Evolutionary conservation across 257 asterid genomes (phyloP), one percentile per base, ranked within the genome.

Genomic region (Nicotiana benthamiana): DNA sequence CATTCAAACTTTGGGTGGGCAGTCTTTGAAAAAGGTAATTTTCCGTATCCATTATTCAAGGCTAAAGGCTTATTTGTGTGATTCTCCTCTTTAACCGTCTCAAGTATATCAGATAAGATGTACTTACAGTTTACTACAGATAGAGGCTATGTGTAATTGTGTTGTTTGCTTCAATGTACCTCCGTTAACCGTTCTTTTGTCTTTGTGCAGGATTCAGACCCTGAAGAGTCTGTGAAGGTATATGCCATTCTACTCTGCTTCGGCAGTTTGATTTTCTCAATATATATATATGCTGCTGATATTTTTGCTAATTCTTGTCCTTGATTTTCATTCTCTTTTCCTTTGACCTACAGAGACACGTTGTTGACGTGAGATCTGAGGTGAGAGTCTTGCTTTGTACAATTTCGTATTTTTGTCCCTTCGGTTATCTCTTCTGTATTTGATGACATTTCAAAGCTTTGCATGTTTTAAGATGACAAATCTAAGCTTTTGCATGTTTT

Each of bases 1-100:
- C 72, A 96, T 91, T 87, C 98, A 94, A 87, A 92, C 98, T 60
- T 84, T 96, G 86, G 99, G 98, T 17, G 99, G 99, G 36, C 90
- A 85, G 52, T 92, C 99, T 16, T 87, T 87, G 20, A 86, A 77
- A 82, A 92, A 90, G 94, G 97, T 91, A 53, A 84, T 60, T 72
- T 15, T 52, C 72, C 46, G 0, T 70, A 12, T 70, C 59, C 48
- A 11, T 68, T 10, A n/a, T 40, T 12, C 0, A 72, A 72, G 61
- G n/a, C 40, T 46, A 46, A 0, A 9, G 40, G 20, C 12, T 72
- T 16, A 27, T 48, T 48, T 46, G 24, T 26, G 24, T 3, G 2
- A 0, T 30, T 40, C 51, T 46, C 13, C 36, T 43, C 36, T 0
- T 43, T 43, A 43, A 11, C 12, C 59, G 0, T 43, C 15, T 46